Base-by-base conservation (phyloP, 2,329 filamentous ascomycete genomes). In the Neopestalotiopsis sp. region DNA sequence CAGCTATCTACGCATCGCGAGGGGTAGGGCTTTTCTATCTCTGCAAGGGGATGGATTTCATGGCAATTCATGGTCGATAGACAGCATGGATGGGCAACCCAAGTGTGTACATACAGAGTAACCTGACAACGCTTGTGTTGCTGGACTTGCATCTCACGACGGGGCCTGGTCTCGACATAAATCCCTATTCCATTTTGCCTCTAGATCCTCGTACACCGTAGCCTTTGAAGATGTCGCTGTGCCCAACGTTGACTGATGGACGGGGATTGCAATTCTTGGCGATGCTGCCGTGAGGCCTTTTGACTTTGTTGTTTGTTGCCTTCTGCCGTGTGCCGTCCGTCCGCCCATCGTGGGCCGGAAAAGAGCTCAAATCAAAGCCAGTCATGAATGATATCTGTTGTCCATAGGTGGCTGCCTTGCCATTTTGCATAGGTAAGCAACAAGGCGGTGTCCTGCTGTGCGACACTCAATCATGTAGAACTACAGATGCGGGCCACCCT, bases 211-310 rank as follows among this genome's bases (percentile, higher is more conserved):
- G 24, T 13, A 59, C 57, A 59, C 10, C 30, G 57, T 17, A 59
- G 24, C 24, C 24, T 28, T 28, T 28, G 24, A 28, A 28, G 57
- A 28, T 61, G 28, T 61, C 34, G 30, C 40, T 30, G 14, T 61
- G 34, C 59, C 59, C 59, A 61, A 34, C 32, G 32, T 53, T 40
- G 24, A 32, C n/a, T 61, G 59, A 61, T 38, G 59, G 30, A 32
- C 57, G 57, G 57, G 57, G 59, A 34, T 30, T 61, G 38, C 12
- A 12, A 61, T 24, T 20, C 59, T 61, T 32, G 59, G 59, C 59
- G 59, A 34, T 61, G 59, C 14, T 38, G 28, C 59, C 30, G 59
- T 12, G 40, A 28, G 57, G n/a, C 24, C 13, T 40, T 14, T 61
- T 34, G 12, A 9, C 14, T 38, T 59, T 28, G 24, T 28, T 28